A percentile compares a stretch with the other conserved stretches of the same genome.
phyloP scores from a whole-genome alignment of 495 filamentous ascomycete species.

The Penicillium bialowiezense region DNA sequence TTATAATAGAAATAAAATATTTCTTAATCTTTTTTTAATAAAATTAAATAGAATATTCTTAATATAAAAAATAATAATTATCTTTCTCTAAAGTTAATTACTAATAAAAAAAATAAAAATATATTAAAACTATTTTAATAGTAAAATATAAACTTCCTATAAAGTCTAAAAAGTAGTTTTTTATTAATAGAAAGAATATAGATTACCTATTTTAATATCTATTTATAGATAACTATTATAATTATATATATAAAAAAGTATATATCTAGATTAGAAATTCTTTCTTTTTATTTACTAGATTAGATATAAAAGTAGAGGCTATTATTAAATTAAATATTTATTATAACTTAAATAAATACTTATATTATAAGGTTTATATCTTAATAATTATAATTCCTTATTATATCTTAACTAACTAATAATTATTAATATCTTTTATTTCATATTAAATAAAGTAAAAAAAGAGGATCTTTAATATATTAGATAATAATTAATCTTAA shows the following conservation, averaged over 20 bases:
- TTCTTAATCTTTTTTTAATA: background rate
- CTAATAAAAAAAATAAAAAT: constrained; percentile 11
- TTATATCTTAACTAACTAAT: constrained; percentile 2
- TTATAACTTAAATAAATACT: constrained; percentile 14
- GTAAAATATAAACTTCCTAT: constrained; percentile 15
- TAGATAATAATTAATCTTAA: constrained; percentile 21
- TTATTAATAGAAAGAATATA: constrained; percentile 17
- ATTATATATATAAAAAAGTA: constrained; percentile 22
- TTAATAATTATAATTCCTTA: background rate
- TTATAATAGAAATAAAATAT: constrained; percentile 11
- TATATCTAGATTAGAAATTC: constrained; percentile 16
- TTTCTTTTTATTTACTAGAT: constrained; percentile 19
- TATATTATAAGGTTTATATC: constrained; percentile 23
- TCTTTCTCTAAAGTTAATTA: background rate
- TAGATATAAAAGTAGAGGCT: constrained; percentile 15
- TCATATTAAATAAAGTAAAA: constrained; percentile 12
- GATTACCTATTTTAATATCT: constrained; percentile 16
- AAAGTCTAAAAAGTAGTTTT: constrained; percentile 15
- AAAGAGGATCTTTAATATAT: constrained; percentile 7
- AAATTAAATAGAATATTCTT: constrained; percentile 11
- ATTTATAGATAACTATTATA: constrained; percentile 16
- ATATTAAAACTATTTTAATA: constrained; percentile 13
- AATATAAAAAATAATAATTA: constrained; percentile 12
- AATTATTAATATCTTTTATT: constrained; percentile 16
- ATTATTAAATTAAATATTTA: constrained; percentile 23